These are phyloP conservation scores for Serendipita sp. DNA, from an alignment of 768 basidiomycete genomes.

Conservation along the genomic window DNA sequence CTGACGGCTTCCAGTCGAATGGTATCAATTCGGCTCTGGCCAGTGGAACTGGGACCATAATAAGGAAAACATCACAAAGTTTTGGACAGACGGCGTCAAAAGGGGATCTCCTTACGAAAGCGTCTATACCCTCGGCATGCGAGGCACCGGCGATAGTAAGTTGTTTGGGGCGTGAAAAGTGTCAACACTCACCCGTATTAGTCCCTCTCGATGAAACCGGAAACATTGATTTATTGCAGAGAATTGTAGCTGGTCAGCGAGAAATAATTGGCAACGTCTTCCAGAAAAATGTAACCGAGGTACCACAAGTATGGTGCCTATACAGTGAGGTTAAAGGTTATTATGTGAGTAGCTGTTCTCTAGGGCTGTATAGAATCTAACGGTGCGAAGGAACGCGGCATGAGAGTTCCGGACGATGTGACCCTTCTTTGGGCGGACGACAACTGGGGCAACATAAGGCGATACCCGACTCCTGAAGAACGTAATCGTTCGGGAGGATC, in stretches of 20 bases:
- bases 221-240: constrained; percentile 34
- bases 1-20: constrained; percentile 28
- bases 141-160: constrained; percentile 31
- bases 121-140: constrained; percentile 52
- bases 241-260: constrained; percentile 45
- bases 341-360: constrained; percentile 19
- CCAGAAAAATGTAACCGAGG: constrained; percentile 26
- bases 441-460: constrained; percentile 59
- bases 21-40: constrained; percentile 38
- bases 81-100: constrained; percentile 44
- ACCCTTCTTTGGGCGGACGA: constrained; percentile 57
- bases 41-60: constrained; percentile 49
- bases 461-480: constrained; percentile 37
- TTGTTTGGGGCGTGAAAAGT: neutral
- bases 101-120: constrained; percentile 45
- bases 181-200: constrained; percentile 10
- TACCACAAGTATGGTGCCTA: constrained; percentile 49
- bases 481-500: constrained; percentile 49
- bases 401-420: constrained; percentile 50
- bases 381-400: constrained; percentile 25
- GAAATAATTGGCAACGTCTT: constrained; percentile 39
- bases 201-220: constrained; percentile 37
- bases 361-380: too few relatives aligned
- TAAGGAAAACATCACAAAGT: constrained; percentile 36
- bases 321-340: constrained; percentile 51